phyloP scores from a whole-genome alignment of 2,329 filamentous ascomycete genomes.

The Ascomycota sp. region DNA sequence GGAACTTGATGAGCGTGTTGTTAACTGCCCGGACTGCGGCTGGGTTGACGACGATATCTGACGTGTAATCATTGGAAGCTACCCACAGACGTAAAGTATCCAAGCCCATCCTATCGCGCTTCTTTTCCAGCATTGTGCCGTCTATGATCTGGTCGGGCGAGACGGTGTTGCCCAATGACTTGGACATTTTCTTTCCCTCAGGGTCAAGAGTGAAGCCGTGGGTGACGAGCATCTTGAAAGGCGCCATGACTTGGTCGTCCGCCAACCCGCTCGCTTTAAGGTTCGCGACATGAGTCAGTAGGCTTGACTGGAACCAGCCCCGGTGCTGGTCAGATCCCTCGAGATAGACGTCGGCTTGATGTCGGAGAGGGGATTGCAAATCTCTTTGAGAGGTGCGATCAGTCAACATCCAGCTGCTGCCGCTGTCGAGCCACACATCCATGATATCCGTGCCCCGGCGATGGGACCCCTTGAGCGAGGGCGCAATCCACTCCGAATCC shows the following conservation, averaged over 20 bases:
- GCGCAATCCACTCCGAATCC: slow-evolving; percentile 58
- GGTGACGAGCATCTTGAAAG: slow-evolving; percentile 78
- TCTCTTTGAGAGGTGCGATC: too few species aligned
- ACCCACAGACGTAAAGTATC: slow-evolving; percentile 84
- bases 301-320: slow-evolving; percentile 94
- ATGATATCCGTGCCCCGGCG: slow-evolving; percentile 79
- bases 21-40: slow-evolving; percentile 60
- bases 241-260: slow-evolving; percentile 22
- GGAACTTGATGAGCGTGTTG: slow-evolving; percentile 62
- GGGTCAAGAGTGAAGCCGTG: slow-evolving; percentile 88
- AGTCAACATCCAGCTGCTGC: slow-evolving; percentile 66
- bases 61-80: slow-evolving; percentile 78
- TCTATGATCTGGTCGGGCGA: slow-evolving; percentile 68
- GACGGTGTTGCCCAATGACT: slow-evolving; percentile 81
- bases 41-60: slow-evolving; percentile 65
- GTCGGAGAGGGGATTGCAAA: too few species aligned
- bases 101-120: slow-evolving; percentile 55
- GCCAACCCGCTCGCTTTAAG: slow-evolving; percentile 18
- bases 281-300: slow-evolving; percentile 65
- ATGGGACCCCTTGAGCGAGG: slow-evolving; percentile 39
- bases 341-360: slow-evolving; percentile 72
- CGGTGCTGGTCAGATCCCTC: slow-evolving; percentile 93
- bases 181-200: slow-evolving; percentile 94
- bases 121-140: slow-evolving; percentile 41
- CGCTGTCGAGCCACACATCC: slow-evolving; percentile 99